Evolutionary conservation across 2,329 filamentous ascomycete species (phyloP).

Genomic region (Cryphonectria nitschkei): DNA sequence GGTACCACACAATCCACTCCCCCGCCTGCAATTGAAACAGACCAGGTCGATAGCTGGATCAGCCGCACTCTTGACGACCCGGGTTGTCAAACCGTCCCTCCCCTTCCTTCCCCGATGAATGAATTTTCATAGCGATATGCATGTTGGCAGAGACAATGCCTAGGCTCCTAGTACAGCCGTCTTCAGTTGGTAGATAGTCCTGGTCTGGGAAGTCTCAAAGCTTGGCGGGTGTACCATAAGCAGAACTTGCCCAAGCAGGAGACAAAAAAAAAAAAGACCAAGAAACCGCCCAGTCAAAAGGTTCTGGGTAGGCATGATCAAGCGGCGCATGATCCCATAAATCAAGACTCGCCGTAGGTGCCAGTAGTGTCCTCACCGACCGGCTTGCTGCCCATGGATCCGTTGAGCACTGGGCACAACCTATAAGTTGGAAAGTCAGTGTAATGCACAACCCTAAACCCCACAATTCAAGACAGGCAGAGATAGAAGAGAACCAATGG

Average conservation of each 20-base stretch:
- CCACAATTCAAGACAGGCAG: background rate
- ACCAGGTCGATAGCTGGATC: background rate
- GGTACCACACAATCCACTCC: background rate
- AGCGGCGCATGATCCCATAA: background rate
- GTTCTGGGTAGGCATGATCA: background rate
- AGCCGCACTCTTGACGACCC: background rate
- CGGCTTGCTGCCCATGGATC: conserved; percentile 26
- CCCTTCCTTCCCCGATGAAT: background rate
- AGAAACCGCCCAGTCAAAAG: background rate
- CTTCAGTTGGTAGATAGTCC: background rate
- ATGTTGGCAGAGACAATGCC: background rate
- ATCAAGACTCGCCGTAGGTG: conserved; percentile 27
- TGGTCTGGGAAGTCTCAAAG: background rate
- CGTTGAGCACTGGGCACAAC: conserved; percentile 29
- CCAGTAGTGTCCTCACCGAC: conserved; percentile 25
- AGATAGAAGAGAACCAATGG: background rate
- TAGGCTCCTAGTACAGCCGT: background rate
- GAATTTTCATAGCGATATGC: background rate
- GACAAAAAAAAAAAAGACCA: no score
- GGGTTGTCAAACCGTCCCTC: no score
- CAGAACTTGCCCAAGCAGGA: background rate
- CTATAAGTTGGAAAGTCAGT: background rate
- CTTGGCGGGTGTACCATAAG: background rate
- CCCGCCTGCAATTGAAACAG: background rate
- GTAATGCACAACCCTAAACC: background rate